Evolutionary conservation across 2,329 filamentous ascomycete species (phyloP), one percentile per base, ranked within the genome.

Genomic region (Chaetothyriales sp.): DNA sequence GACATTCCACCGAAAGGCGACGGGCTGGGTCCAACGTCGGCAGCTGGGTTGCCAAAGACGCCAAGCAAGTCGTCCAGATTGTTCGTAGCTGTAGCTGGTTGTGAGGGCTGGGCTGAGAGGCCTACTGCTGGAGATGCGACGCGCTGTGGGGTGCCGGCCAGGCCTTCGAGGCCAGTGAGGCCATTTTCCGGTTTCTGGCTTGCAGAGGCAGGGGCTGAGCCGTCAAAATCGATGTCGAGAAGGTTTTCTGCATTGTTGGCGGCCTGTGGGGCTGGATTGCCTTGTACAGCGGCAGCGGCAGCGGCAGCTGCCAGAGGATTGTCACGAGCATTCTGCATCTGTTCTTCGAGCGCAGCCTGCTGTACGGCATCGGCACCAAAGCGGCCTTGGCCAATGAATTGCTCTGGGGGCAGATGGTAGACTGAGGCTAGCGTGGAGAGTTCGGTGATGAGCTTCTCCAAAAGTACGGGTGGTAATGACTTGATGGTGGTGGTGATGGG

Each of bases 331-430:
- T 95, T 88, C 69, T 97, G 82, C 58, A 86, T 80, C 73, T 95
- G 89, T 72, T 98, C 92, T 67, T 95, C 89, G 65, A 98, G 95
- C 55, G 92, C 92, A 48, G 90, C 90, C 60, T 85, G 84, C 69
- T 97, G 92, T 64, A 98, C 88, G 55, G 87, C 89, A 67, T 95
- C 89, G 47, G 92, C 89, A 40, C 90, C 92, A 61, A 87, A 95
- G 45, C 90, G 83, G 44, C 92, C 92, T 70, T 94, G 89, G 60
- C 92, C 92, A 53, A 98, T 84, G 69, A 98, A 98, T n/a, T 90
- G 89, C 76, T 94, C 88, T 45, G 92, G 89, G 7, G 89, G 89
- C 72, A 95, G 97, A 78, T 98, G 92, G 71, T 98, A 98, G 19
- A 98, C 92, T 1, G 90, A 97, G 6, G 92, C 89, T 28, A 98